These are phyloP conservation scores for Backusella tarrabulga DNA, from an alignment of 192 early-diverging fungal species.

Conservation along the genomic window DNA sequence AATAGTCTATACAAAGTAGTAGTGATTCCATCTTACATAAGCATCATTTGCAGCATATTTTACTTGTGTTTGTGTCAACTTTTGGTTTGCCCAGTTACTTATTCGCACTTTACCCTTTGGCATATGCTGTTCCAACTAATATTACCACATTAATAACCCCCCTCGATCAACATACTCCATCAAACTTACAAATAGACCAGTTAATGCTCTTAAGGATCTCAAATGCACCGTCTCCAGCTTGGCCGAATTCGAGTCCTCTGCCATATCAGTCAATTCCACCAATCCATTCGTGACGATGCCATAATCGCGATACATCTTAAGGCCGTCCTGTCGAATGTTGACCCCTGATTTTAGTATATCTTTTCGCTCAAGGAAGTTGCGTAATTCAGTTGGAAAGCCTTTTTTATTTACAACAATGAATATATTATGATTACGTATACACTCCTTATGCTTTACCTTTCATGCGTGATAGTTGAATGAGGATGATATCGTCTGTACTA, in stretches of 20 bases:
- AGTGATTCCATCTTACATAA: constrained; percentile 17
- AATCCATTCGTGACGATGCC: constrained; percentile 28
- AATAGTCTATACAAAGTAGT: no score
- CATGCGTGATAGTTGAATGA: constrained; percentile 25
- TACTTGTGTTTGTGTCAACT: constrained; percentile 11
- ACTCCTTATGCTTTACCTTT: constrained; percentile 3
- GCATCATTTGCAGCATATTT: constrained; percentile 32
- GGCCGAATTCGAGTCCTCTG: background rate
- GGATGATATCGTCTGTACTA: constrained; percentile 6
- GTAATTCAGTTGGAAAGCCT: constrained; percentile 12
- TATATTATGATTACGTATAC: background rate
- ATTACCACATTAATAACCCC: background rate
- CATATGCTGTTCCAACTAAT: constrained; percentile 19
- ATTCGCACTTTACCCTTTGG: constrained; percentile 22
- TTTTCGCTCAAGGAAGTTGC: constrained; percentile 7
- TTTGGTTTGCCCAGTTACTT: constrained; percentile 22
- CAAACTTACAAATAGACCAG: constrained; percentile 29
- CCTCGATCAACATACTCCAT: no score
- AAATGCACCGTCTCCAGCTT: background rate
- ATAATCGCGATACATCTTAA: constrained; percentile 27
- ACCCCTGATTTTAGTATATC: constrained; percentile 28
- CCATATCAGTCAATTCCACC: constrained; percentile 19
- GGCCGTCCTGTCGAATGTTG: constrained; percentile 24
- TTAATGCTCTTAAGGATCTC: constrained; percentile 18
- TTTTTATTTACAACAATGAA: background rate